Evolutionary conservation across 2,329 filamentous ascomycete genomes (phyloP), one percentile per base, ranked within the genome.

Genomic region (Phoma sp.): DNA sequence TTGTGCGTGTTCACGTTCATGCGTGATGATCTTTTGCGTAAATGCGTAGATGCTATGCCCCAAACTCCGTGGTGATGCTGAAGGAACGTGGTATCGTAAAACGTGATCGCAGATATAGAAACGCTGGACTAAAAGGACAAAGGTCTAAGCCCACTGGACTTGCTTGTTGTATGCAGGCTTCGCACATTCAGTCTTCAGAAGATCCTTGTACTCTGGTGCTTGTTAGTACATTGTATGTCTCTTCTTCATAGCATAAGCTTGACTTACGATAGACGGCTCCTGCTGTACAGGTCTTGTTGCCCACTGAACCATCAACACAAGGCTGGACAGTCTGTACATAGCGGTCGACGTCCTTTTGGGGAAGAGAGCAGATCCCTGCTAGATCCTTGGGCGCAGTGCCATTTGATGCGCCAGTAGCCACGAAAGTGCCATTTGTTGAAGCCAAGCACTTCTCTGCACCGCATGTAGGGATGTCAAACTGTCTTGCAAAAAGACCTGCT

Each of bases 281-380:
- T 11, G 30, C 48, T n/a, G 64, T 58, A 48, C 62, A 66, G 1
- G 17, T n/a, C 25, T 38, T 33, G 28, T 40, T 53, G 39, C 58
- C 60, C 7, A 21, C 42, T 2, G 36, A 36, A n/a, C 57, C 54
- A 18, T 66, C 57, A 2, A 66, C 38, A 43, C 62, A 66, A 9
- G 62, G 60, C 42, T 64, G 53, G 15, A 65, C 62, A 11, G 55
- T 43, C 14, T 45, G 28, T 4, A 64, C 56, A n/a, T 65, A 65
- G 26, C 45, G 50, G 7, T 32, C 49, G 33, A 66, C 47, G 10
- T 61, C 57, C 7, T 32, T 40, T 26, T 66, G 64, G 1, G 60
- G 47, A 5, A 62, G 50, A 18, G 43, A 60, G 43, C 64, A 66
- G 9, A 65, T 39, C n/a, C 52, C 53, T 5, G 17, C 47, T 3